Conservation (phyloP, 345 rosid species). For the Lenwebbia sp. region DNA sequence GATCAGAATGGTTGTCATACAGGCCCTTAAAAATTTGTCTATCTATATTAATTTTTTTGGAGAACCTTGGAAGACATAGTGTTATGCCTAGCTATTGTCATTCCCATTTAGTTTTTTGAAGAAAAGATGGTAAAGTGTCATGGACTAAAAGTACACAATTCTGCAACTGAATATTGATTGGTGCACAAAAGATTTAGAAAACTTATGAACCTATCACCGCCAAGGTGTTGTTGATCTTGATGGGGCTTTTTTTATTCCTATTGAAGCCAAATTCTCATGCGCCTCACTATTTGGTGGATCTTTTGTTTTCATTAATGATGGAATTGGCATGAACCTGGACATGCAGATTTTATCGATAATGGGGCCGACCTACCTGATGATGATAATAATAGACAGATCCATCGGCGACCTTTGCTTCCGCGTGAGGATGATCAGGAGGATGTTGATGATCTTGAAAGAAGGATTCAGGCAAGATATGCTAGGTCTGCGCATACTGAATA, state of each 20-base stretch:
- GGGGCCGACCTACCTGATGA: slow-evolving; percentile 80
- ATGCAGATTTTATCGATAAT: slow-evolving; percentile 72
- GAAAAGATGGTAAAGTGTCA: neutral
- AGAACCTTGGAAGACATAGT: neutral
- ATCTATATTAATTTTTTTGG: neutral
- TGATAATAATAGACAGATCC: slow-evolving; percentile 58
- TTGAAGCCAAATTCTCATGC: neutral
- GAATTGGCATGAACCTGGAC: neutral
- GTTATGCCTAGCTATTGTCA: neutral
- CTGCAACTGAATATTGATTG: neutral
- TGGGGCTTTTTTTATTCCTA: neutral
- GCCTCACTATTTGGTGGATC: neutral
- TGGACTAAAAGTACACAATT: neutral
- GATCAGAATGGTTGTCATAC: too few species aligned
- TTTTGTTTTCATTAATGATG: neutral
- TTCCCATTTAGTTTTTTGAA: neutral
- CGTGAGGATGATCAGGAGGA: slow-evolving; percentile 87
- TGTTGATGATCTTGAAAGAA: slow-evolving; percentile 80
- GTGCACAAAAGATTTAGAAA: neutral
- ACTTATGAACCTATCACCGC: neutral
- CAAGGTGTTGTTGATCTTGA: neutral
- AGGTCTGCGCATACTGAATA: slow-evolving; percentile 60
- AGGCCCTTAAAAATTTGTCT: neutral
- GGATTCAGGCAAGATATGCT: slow-evolving; percentile 69
- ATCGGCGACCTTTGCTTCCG: slow-evolving; percentile 50